Base-by-base conservation (phyloP, 2,329 filamentous ascomycete genomes). In the Xylariaceae sp. region DNA sequence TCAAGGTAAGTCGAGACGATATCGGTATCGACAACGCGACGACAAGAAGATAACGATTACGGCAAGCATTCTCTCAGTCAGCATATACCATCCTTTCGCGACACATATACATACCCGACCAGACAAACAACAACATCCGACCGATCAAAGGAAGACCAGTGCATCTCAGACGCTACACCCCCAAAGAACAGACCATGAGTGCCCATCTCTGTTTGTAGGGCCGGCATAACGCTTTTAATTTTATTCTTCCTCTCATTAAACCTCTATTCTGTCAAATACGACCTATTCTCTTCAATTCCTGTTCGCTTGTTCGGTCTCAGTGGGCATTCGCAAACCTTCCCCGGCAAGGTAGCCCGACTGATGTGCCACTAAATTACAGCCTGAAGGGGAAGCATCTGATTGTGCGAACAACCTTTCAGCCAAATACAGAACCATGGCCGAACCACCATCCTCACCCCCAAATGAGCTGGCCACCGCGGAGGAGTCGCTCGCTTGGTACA, bases 401-500 rank as follows among this genome's bases (percentile, higher is more conserved):
- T 49, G 33, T 45, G 16, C 11, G 30, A 26, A 40, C 20, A 43
- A 32, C 29, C 8, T 26, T 35, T 47, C 52, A 37, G 7, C 29
- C 26, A 4, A n/a, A 24, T 24, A 35, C 29, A 44, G 4, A 35
- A 67, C 39, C 64, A 85, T 84, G 81, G 76, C 77, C 56, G 84
- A 86, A 67, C 78, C 79, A 63, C 83, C 83, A 5, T 87, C 84
- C 5, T 87, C 84, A 42, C 84, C 84, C 47, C 83, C 82, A 9
- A 75, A 75, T 67, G 81, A 79, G 66, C 72, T 76, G 46, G 72
- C 82, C 49, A 80, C 72, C 49, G 71, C 81, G 43, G 87, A 92
- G 68, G 90, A 94, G 68, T 88, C 92, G 57, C 80, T 99, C 46
- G 82, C 87, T 53, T 97, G 94, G 83, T 99, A 97, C 83, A 99